phyloP scores from a whole-genome alignment of 257 asterid genomes.

The Hygrophila difformis region DNA sequence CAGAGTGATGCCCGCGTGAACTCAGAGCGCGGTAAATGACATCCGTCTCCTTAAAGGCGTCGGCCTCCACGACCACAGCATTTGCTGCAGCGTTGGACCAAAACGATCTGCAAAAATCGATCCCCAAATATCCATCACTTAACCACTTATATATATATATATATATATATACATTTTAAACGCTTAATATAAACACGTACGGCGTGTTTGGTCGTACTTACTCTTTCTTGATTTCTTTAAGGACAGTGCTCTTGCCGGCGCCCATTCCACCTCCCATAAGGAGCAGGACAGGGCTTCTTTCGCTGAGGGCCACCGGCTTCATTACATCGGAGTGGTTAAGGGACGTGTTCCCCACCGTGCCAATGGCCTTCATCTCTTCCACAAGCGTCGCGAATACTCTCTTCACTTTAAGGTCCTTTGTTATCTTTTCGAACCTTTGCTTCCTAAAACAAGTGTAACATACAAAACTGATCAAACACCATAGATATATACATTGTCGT shows the following conservation, averaged over 20 bases:
- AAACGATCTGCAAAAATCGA: constrained; percentile 44
- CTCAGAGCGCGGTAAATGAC: constrained; percentile 79
- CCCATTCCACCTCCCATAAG: constrained; percentile 99
- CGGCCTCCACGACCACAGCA: constrained; percentile 91
- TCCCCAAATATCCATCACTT: background rate
- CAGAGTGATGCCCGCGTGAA: constrained; percentile 76
- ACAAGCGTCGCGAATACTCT: constrained; percentile 67
- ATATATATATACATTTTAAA: too few relatives aligned
- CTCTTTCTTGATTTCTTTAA: constrained; percentile 86
- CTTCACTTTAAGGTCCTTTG: constrained; percentile 64
- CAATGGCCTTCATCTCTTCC: constrained; percentile 83
- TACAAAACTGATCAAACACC: too few relatives aligned
- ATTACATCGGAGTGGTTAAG: constrained; percentile 56
- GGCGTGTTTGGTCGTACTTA: constrained; percentile 14
- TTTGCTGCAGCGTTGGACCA: constrained; percentile 73
- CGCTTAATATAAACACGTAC: too few relatives aligned
- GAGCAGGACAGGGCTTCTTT: constrained; percentile 82
- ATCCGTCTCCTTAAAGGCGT: constrained; percentile 92
- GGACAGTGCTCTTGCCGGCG: constrained; percentile 98
- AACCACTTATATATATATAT: too few relatives aligned
- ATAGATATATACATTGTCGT: too few relatives aligned
- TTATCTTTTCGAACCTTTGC: constrained; percentile 73
- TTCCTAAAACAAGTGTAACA: constrained; percentile 38
- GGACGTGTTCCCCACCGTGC: constrained; percentile 20
- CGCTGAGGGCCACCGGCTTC: constrained; percentile 67